A percentile compares a stretch with the other conserved stretches of the same genome.
phyloP scores from a whole-genome alignment of 169 alveolate genomes.

The Plasmodium inui region DNA sequence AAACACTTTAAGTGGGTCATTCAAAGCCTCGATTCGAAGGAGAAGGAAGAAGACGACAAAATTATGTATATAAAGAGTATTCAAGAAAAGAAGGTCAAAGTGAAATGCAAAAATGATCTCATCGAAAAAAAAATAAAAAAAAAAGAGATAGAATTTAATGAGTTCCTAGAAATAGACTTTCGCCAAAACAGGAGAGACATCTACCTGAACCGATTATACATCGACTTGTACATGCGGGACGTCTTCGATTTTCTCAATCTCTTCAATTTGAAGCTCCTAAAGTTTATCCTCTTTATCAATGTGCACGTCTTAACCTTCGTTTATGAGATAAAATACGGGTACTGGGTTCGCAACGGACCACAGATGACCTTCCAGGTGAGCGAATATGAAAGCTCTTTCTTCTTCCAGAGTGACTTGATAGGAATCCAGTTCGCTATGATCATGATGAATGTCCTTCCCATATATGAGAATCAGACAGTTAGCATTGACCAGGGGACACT shows the following conservation, averaged over 20 bases:
- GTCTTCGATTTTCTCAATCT: constrained; percentile 35
- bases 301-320: constrained; percentile 25
- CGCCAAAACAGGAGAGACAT: constrained; percentile 16
- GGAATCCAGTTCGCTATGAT: constrained; percentile 56
- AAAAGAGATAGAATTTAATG: constrained; percentile 49
- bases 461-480: constrained; percentile 26
- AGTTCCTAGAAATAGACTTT: constrained; percentile 36
- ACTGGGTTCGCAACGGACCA: constrained; percentile 72
- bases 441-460: constrained; percentile 68
- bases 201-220: constrained; percentile 40
- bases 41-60: constrained; percentile 13
- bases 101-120: constrained; percentile 28
- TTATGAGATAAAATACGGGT: constrained; percentile 69
- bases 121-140: constrained; percentile 57
- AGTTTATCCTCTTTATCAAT: constrained; percentile 33
- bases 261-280: constrained; percentile 26
- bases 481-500: not conserved
- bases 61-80: constrained; percentile 25
- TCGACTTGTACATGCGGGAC: constrained; percentile 63
- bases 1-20: constrained; percentile 35
- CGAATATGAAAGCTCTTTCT: constrained; percentile 30
- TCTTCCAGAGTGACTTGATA: constrained; percentile 60
- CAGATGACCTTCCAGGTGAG: constrained; percentile 40
- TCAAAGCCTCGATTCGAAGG: not conserved
- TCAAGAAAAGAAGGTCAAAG: constrained; percentile 48